Evolutionary conservation across 2,329 filamentous ascomycete genomes (phyloP).

Genomic region (Coniochaeta prunicola): DNA sequence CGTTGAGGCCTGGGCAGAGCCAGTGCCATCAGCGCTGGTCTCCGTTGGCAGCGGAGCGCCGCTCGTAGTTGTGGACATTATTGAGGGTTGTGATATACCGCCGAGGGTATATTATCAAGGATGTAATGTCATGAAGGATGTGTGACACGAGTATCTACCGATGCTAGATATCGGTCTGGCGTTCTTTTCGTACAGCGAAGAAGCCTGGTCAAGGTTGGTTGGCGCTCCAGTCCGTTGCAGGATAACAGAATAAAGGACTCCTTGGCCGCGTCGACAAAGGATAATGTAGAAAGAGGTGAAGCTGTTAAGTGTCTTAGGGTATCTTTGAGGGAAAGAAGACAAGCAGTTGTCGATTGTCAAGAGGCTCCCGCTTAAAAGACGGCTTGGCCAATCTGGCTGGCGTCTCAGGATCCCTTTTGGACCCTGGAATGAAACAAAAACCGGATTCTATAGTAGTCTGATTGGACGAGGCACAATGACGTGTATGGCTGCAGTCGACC

Average conservation of each 20-base stretch:
- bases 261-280: background rate
- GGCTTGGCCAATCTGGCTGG: background rate
- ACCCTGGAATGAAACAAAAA: background rate
- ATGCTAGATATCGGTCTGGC: background rate
- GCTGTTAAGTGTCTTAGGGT: background rate
- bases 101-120: background rate
- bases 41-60: constrained; percentile 4
- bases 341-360: background rate
- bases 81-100: background rate
- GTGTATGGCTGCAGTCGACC: background rate
- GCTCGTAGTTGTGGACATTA: background rate
- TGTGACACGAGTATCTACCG: background rate
- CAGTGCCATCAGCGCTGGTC: constrained; percentile 3
- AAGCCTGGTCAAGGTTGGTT: background rate
- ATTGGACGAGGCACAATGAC: background rate
- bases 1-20: constrained; percentile 20
- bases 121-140: background rate
- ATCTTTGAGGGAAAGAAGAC: background rate
- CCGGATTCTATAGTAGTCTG: background rate
- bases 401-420: background rate
- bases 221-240: background rate
- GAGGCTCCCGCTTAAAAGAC: background rate
- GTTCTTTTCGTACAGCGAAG: too few species aligned
- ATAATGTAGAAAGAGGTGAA: background rate
- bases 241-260: background rate